Percentiles rank a stretch among this genome's conserved stretches.
Conservation (phyloP, 805 yeast genomes). For the Cyberlindnera euphorbiae region DNA sequence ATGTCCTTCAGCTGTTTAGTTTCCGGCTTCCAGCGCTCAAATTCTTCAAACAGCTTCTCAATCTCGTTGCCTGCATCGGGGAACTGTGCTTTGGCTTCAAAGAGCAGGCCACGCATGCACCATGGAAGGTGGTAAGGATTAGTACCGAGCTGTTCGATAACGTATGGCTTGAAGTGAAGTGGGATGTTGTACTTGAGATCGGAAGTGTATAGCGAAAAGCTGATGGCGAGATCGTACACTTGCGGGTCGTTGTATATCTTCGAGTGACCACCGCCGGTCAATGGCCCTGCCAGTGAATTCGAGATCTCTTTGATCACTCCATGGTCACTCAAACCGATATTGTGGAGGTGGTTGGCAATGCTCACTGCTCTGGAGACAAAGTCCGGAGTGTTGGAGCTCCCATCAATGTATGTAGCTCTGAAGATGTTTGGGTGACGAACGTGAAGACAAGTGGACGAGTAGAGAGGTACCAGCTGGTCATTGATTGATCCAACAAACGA, state of each 20-base stretch:
- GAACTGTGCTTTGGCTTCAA: constrained; percentile 49
- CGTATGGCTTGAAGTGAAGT: constrained; percentile 39
- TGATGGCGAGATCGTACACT: constrained; percentile 77
- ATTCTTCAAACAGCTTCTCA: constrained; percentile 56
- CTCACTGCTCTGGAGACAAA: constrained; percentile 74
- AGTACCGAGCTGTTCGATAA: constrained; percentile 58
- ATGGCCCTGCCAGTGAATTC: constrained; percentile 74
- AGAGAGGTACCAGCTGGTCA: constrained; percentile 91
- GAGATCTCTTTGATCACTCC: constrained; percentile 84
- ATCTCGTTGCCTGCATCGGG: constrained; percentile 54
- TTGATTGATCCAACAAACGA: constrained; percentile 85
- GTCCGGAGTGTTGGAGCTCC: constrained; percentile 69
- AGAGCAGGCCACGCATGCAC: constrained; percentile 81
- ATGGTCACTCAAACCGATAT: constrained; percentile 78
- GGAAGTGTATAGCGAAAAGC: constrained; percentile 71
- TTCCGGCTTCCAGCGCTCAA: constrained; percentile 85
- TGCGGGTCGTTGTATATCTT: constrained; percentile 77
- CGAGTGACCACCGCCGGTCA: constrained; percentile 96
- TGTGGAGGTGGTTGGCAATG: constrained; percentile 67
- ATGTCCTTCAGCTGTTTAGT: constrained; percentile 77
- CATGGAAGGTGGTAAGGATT: constrained; percentile 90
- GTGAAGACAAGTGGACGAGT: constrained; percentile 80
- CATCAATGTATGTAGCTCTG: constrained; percentile 86
- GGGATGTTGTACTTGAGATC: constrained; percentile 43
- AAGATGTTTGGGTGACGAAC: constrained; percentile 85